A percentile compares a stretch with the other conserved stretches of the same genome.
Evolutionary conservation across 345 rosid genomes (phyloP).

Genomic region (Trapa incisa): DNA sequence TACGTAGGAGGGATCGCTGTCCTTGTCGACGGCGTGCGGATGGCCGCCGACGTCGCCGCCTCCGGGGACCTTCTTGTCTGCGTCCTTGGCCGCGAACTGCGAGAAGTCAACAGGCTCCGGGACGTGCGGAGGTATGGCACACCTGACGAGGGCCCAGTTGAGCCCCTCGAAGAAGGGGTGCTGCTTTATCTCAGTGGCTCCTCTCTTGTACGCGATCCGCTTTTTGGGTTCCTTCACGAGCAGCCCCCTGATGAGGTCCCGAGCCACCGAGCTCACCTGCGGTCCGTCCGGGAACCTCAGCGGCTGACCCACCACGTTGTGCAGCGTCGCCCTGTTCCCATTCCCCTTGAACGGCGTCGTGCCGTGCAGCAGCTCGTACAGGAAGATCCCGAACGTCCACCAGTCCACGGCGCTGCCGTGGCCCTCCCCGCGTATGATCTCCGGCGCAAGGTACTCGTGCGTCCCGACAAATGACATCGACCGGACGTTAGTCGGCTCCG

Average conservation of each 20-base stretch:
- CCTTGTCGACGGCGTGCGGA: constrained; percentile 11
- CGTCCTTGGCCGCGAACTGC: constrained; percentile 38
- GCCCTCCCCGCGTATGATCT: constrained; percentile 85
- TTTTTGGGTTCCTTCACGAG: constrained; percentile 76
- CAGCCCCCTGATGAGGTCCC: constrained; percentile 71
- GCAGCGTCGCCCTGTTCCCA: constrained; percentile 72
- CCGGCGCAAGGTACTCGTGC: constrained; percentile 83
- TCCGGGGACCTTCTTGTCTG: neutral
- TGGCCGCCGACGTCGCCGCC: constrained; percentile 7
- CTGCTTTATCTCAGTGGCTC: constrained; percentile 87
- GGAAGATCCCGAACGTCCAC: constrained; percentile 88
- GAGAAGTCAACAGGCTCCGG: constrained; percentile 77
- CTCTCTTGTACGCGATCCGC: constrained; percentile 66
- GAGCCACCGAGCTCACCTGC: constrained; percentile 48
- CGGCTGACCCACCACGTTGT: constrained; percentile 79
- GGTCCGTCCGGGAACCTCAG: constrained; percentile 66
- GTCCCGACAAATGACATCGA: constrained; percentile 96
- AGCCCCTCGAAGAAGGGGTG: constrained; percentile 85
- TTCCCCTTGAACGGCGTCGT: constrained; percentile 76
- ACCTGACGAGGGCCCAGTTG: constrained; percentile 79
- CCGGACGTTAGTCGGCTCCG: constrained; percentile 19
- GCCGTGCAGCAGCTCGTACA: constrained; percentile 30
- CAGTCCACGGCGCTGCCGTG: constrained; percentile 96
- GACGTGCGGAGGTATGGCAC: constrained; percentile 70
- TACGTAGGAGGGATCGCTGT: constrained; percentile 27